Evolutionary conservation across 129 eudicot species (phyloP).

Genomic region (Deinandra increscens): DNA sequence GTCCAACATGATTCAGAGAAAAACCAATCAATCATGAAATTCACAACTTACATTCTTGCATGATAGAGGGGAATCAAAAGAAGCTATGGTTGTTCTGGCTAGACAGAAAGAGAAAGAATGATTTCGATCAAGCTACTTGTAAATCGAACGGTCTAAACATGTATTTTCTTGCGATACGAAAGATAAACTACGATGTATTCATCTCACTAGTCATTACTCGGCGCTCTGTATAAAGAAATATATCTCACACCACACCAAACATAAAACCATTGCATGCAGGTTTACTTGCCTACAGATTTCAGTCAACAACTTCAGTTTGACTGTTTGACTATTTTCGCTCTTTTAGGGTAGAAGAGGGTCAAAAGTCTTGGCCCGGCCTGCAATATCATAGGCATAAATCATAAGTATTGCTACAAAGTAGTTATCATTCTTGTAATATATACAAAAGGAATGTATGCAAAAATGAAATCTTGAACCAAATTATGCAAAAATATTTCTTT

Average conservation of each 20-base stretch:
- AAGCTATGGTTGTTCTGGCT: too few species aligned
- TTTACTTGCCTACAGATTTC: conserved; percentile 6
- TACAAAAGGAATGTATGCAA: background rate
- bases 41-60: too few species aligned
- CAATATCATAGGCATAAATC: conserved; percentile 11
- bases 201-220: conserved; percentile 18
- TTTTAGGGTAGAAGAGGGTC: conserved; percentile 10
- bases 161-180: background rate
- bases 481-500: too few species aligned
- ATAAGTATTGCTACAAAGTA: background rate
- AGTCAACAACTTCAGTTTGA: conserved; percentile 4
- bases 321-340: background rate
- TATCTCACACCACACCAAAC: conserved; percentile 31
- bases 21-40: too few species aligned
- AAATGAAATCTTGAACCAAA: too few species aligned
- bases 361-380: conserved; percentile 16
- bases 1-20: too few species aligned
- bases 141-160: too few species aligned
- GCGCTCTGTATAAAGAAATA: conserved; percentile 19
- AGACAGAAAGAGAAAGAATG: too few species aligned
- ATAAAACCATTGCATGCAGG: conserved; percentile 8
- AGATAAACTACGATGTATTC: conserved; percentile 2
- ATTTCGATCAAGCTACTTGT: too few species aligned
- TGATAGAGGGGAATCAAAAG: too few species aligned
- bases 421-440: background rate